Conservation (phyloP, 1,139 yeast species). For the Scheffersomyces insectosa region DNA sequence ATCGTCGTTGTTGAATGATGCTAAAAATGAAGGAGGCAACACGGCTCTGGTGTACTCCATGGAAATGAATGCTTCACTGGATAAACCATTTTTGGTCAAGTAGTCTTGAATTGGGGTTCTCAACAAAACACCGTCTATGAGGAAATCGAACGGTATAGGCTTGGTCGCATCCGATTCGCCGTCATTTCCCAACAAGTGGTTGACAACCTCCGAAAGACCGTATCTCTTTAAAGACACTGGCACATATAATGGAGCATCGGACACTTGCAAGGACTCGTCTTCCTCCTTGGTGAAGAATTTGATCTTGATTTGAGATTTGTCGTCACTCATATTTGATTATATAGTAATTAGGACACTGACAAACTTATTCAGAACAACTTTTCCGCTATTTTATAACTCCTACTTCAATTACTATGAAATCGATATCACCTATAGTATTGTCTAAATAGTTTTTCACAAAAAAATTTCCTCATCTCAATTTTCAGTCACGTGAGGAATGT, state of each 20-base stretch:
- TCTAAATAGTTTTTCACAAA: conserved; percentile 5
- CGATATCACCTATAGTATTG: neutral
- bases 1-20: conserved; percentile 89
- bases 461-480: conserved; percentile 12
- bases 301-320: conserved; percentile 60
- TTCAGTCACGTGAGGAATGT: no score
- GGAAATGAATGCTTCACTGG: conserved; percentile 76
- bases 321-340: conserved; percentile 23
- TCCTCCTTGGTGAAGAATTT: conserved; percentile 85
- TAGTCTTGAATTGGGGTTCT: conserved; percentile 81
- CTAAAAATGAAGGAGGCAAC: conserved; percentile 87
- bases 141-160: conserved; percentile 89
- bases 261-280: conserved; percentile 67
- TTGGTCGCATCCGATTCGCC: conserved; percentile 42
- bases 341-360: no score
- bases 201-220: conserved; percentile 93
- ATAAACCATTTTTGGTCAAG: conserved; percentile 71
- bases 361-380: no score
- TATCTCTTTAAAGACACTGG: conserved; percentile 85
- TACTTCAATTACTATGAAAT: no score
- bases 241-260: conserved; percentile 84
- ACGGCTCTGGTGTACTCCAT: conserved; percentile 91
- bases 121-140: conserved; percentile 79
- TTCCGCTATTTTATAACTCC: no score
- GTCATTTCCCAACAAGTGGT: conserved; percentile 64